Percentiles rank a stretch among this genome's conserved stretches.
These are phyloP conservation scores for Amauroascus niger DNA, from an alignment of 2,329 filamentous ascomycete genomes.

Conservation along the genomic window DNA sequence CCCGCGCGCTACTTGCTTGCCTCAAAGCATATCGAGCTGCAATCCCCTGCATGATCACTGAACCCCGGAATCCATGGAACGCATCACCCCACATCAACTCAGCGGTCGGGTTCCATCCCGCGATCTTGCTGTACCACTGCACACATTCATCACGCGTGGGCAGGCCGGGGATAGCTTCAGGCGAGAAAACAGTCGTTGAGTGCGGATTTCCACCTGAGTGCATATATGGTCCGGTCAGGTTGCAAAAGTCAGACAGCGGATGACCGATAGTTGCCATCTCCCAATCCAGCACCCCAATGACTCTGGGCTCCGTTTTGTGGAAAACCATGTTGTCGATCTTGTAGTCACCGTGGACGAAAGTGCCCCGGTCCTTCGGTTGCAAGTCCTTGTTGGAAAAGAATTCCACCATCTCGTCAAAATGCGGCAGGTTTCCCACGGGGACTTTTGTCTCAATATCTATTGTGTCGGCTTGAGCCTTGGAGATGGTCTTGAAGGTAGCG, in stretches of 20 bases:
- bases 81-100: conserved; percentile 54
- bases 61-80: conserved; percentile 51
- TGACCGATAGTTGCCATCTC: conserved; percentile 99
- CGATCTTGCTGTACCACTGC: conserved; percentile 56
- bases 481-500: conserved; percentile 70
- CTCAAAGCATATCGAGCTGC: conserved; percentile 73
- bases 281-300: conserved; percentile 94
- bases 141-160: conserved; percentile 51
- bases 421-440: conserved; percentile 70
- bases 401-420: conserved; percentile 66
- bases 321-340: conserved; percentile 91
- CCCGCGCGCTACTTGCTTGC: conserved; percentile 82
- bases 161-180: conserved; percentile 56
- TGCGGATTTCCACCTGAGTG: conserved; percentile 30
- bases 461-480: conserved; percentile 63
- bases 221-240: conserved; percentile 48
- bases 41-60: conserved; percentile 75
- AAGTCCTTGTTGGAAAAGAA: conserved; percentile 63
- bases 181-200: conserved; percentile 48
- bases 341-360: conserved; percentile 88
- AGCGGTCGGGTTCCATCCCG: conserved; percentile 59
- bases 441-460: conserved; percentile 66
- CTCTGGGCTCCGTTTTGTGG: conserved; percentile 73
- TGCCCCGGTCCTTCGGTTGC: conserved; percentile 67
- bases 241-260: conserved; percentile 80